Percentiles rank a stretch among this genome's conserved stretches.
Conservation (phyloP, 2,329 filamentous ascomycete genomes). For the Penicillium glabrum region DNA sequence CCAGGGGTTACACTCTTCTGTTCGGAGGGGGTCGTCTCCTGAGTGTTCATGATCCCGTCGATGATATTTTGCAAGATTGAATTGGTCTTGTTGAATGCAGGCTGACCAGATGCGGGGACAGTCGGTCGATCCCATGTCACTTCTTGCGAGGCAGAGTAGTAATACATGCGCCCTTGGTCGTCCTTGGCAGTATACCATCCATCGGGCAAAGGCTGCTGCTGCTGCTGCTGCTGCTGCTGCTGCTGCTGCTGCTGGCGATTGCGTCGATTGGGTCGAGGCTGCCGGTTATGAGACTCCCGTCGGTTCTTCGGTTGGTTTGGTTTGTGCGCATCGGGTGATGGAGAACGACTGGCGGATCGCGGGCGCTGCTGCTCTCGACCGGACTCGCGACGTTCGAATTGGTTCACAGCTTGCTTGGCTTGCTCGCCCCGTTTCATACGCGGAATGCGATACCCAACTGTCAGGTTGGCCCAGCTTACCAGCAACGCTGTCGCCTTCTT, state of each 20-base stretch:
- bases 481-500: conserved; percentile 70
- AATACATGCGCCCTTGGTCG: conserved; percentile 71
- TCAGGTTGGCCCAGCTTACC: conserved; percentile 83
- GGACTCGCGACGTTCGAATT: conserved; percentile 59
- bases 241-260: conserved; percentile 40
- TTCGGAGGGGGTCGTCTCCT: conserved; percentile 54
- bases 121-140: conserved; percentile 83
- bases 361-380: conserved; percentile 50
- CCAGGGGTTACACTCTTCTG: conserved; percentile 58
- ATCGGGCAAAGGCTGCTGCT: conserved; percentile 59
- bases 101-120: conserved; percentile 58
- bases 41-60: conserved; percentile 74
- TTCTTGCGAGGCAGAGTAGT: conserved; percentile 74
- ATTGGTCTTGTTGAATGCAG: conserved; percentile 69
- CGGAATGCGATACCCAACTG: conserved; percentile 89
- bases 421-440: conserved; percentile 71
- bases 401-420: conserved; percentile 59
- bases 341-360: conserved; percentile 54
- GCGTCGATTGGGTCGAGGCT: conserved; percentile 55
- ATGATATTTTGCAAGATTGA: conserved; percentile 81
- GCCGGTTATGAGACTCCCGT: conserved; percentile 45
- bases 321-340: conserved; percentile 15
- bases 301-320: conserved; percentile 26
- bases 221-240: conserved; percentile 23
- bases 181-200: conserved; percentile 83